These are phyloP conservation scores for Tirmania nivea DNA, from an alignment of 495 filamentous ascomycete species.

Conservation along the genomic window DNA sequence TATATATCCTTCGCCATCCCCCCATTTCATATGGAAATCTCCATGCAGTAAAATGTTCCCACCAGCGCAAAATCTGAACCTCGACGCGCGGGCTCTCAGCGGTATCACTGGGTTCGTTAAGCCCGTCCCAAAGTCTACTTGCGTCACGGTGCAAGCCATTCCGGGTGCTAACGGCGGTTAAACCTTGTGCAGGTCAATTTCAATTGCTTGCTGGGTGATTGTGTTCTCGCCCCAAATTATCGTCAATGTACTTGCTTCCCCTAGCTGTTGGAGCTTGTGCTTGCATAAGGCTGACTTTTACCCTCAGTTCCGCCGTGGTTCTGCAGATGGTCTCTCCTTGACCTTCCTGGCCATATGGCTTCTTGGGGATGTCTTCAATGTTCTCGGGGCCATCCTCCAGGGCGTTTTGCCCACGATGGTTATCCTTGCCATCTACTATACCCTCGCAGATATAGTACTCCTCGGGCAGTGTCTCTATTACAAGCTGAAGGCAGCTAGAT, in stretches of 20 bases:
- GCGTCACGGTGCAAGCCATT: not conserved
- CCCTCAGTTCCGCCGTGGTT: conserved; percentile 47
- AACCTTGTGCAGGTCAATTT: conserved; percentile 47
- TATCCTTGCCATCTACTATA: conserved; percentile 89
- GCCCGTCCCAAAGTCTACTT: not conserved
- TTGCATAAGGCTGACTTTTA: not conserved
- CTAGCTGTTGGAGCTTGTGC: not conserved
- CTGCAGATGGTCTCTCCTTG: conserved; percentile 73
- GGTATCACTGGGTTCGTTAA: conserved; percentile 11
- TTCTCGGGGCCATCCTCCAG: conserved; percentile 78
- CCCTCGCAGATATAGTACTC: conserved; percentile 74
- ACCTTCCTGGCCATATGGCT: conserved; percentile 83
- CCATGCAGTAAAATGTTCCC: not conserved
- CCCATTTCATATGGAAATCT: too few species aligned
- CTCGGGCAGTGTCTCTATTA: conserved; percentile 87
- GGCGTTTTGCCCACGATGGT: conserved; percentile 86
- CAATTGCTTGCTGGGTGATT: conserved; percentile 92
- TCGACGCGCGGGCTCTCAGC: conserved; percentile 10
- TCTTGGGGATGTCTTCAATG: conserved; percentile 88
- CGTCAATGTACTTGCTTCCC: conserved; percentile 34
- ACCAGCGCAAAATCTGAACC: not conserved
- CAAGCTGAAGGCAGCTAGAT: conserved; percentile 35
- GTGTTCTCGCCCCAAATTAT: conserved; percentile 95
- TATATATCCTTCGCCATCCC: too few species aligned
- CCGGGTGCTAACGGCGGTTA: conserved; percentile 2